Percentiles rank a stretch among this genome's conserved stretches.
phyloP scores from a whole-genome alignment of 2,329 filamentous ascomycete genomes.

The Colletotrichum sp. region DNA sequence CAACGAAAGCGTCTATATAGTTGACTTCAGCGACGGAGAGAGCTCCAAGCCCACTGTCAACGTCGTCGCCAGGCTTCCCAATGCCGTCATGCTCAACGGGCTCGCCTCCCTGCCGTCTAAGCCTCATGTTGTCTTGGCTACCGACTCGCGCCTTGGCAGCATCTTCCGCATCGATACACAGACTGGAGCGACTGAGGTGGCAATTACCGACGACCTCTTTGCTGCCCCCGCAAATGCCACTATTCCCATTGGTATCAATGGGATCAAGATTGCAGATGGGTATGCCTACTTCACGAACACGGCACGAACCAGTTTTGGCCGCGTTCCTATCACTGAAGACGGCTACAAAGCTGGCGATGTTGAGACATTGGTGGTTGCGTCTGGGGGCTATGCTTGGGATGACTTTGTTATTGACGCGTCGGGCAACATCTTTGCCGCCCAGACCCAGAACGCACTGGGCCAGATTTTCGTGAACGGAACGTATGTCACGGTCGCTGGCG shows the following conservation, averaged over 20 bases:
- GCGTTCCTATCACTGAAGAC: neutral
- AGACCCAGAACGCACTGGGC: neutral
- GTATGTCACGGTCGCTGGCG: neutral
- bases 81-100: neutral
- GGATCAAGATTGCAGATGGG: neutral
- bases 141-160: neutral
- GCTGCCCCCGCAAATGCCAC: neutral
- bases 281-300: neutral
- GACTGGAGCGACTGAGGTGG: neutral
- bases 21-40: neutral
- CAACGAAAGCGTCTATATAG: neutral
- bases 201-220: neutral
- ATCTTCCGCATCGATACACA: neutral
- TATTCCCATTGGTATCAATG: neutral
- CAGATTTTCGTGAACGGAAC: neutral
- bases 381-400: neutral
- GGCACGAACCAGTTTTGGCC: neutral
- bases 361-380: neutral
- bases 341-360: neutral
- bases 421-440: neutral
- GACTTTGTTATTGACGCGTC: neutral
- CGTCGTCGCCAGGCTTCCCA: neutral
- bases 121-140: neutral
- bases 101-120: neutral
- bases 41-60: neutral